Base-by-base conservation (phyloP, 345 rosid species). In the Lagerstroemia speciosa region DNA sequence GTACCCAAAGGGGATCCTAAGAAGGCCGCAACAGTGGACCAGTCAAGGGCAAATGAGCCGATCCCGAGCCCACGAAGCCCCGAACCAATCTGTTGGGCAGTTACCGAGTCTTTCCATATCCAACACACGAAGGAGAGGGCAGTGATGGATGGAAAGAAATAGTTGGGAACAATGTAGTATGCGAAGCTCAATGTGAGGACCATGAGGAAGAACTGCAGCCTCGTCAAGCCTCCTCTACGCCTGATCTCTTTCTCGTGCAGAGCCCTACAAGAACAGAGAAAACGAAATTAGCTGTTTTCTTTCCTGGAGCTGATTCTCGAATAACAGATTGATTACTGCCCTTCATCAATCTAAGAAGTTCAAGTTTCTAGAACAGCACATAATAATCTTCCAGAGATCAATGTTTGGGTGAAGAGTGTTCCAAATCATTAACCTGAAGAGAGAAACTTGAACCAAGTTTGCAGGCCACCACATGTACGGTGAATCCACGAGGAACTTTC, bases 401-500 rank as follows among this genome's bases (percentile, higher is more conserved):
- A 41, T 41, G 16, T 41, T 9, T 16, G 46, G 12, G 2, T 41
- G 16, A 41, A 16, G 24, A 32, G 0, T 2, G 22, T n/a, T n/a
- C 9, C 32, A 53, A 24, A 8, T n/a, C 17, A 8, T 10, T 1
- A 24, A 78, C 82, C 86, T 66, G 37, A 84, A 84, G 62, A 82
- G 81, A 24, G 85, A 84, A 41, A 84, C 86, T 69, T 84, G 86
- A 58, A 78, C 84, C 71, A 83, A 76, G 71, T 80, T 80, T 14
- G 77, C 19, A 24, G 83, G 83, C 82, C 82, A 82, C 86, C 83
- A 80, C 80, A 83, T 80, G 62, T 74, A 83, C 17, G 83, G 82
- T 0, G 82, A 83, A 69, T 83, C 86, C 9, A 83, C 84, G 2
- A 82, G 79, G 57, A 70, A 80, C 67, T 74, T 78, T 41, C 76